Evolutionary conservation across 345 rosid genomes (phyloP).

Genomic region (Eucalyptus guilfoylei): DNA sequence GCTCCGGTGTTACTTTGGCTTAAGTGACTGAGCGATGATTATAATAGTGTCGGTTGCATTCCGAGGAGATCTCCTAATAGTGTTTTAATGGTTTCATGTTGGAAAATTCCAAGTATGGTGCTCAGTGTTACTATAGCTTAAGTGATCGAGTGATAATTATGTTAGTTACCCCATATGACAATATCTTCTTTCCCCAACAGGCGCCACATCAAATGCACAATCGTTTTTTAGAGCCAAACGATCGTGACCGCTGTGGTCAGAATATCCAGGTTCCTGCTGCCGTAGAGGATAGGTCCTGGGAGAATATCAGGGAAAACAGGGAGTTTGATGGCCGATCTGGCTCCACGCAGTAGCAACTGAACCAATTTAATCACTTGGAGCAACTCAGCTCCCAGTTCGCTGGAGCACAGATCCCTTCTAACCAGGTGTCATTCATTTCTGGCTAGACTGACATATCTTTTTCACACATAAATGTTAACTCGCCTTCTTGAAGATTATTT

Average conservation of each 20-base stretch:
- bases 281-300: slow-evolving; percentile 61
- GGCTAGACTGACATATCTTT: not conserved
- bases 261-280: slow-evolving; percentile 12
- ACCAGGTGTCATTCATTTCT: slow-evolving; percentile 30
- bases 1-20: not conserved
- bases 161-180: not conserved
- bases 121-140: not conserved
- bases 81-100: not conserved
- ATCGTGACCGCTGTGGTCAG: slow-evolving; percentile 58
- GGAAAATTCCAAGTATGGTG: not conserved
- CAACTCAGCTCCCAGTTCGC: not conserved
- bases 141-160: not conserved
- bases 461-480: not conserved
- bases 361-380: not conserved
- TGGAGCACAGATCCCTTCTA: slow-evolving; percentile 15
- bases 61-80: not conserved
- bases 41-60: not conserved
- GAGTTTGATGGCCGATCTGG: slow-evolving; percentile 8
- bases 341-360: not conserved
- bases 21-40: not conserved
- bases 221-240: slow-evolving; percentile 46
- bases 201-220: slow-evolving; percentile 18
- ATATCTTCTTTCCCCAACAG: not conserved
- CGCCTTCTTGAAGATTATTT: not conserved
- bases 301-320: slow-evolving; percentile 24